Conservation (phyloP, 2,329 filamentous ascomycete genomes). For the Fusarium stilboides region DNA sequence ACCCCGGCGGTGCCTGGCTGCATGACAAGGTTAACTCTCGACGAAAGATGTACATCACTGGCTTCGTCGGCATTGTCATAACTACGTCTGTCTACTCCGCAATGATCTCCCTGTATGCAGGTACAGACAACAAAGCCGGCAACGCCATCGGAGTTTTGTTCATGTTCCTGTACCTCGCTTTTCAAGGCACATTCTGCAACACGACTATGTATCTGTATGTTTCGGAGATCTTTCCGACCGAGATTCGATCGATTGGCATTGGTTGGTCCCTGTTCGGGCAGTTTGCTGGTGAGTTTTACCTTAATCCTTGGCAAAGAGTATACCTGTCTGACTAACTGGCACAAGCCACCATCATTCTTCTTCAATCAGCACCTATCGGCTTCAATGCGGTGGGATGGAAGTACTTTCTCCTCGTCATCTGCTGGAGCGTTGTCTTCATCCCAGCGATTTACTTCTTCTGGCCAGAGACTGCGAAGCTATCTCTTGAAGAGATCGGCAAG, state of each 20-base stretch:
- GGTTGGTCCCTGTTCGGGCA: slow-evolving; percentile 67
- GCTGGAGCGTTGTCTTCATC: slow-evolving; percentile 56
- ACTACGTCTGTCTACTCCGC: slow-evolving; percentile 55
- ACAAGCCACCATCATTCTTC: slow-evolving; percentile 59
- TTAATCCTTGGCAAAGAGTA: accelerated
- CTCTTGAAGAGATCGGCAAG: slow-evolving; percentile 60
- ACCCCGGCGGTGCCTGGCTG: slow-evolving; percentile 65
- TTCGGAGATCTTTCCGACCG: slow-evolving; percentile 60
- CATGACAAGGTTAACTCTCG: slow-evolving; percentile 64
- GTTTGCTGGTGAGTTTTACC: slow-evolving; percentile 54
- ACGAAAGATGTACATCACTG: slow-evolving; percentile 59
- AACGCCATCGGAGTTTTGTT: slow-evolving; percentile 60
- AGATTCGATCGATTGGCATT: slow-evolving; percentile 67
- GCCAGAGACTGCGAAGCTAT: slow-evolving; percentile 51
- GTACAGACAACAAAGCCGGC: slow-evolving; percentile 57
- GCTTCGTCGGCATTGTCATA: slow-evolving; percentile 59
- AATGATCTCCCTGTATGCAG: slow-evolving; percentile 55
- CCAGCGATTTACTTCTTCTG: slow-evolving; percentile 54
- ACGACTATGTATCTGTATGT: slow-evolving; percentile 60
- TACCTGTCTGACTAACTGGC: background rate
- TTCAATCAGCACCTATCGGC: slow-evolving; percentile 58
- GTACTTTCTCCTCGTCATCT: slow-evolving; percentile 64
- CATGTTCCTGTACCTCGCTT: slow-evolving; percentile 64
- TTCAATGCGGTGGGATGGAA: slow-evolving; percentile 64
- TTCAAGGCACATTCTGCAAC: slow-evolving; percentile 62